Evolutionary conservation across 768 basidiomycete genomes (phyloP).

Genomic region (Hebeloma cylindrosporum): DNA sequence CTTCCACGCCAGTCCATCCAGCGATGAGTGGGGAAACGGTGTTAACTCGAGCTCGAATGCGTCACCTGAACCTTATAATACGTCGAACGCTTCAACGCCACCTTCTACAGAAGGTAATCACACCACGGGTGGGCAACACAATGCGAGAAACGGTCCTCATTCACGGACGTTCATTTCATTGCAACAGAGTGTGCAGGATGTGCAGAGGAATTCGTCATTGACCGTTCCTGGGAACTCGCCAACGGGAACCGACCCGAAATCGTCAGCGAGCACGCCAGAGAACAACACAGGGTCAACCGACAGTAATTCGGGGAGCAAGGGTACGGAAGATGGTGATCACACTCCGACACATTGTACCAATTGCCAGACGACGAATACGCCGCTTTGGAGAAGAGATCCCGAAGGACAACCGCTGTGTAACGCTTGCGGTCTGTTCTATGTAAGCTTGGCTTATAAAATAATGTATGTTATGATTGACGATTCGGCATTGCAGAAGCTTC

Average conservation of each 20-base stretch:
- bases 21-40: conserved; percentile 78
- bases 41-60: conserved; percentile 65
- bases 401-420: conserved; percentile 92
- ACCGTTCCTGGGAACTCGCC: conserved; percentile 31
- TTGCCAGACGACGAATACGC: conserved; percentile 94
- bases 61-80: conserved; percentile 73
- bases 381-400: conserved; percentile 89
- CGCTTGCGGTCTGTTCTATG: conserved; percentile 23
- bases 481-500: conserved; percentile 84
- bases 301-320: conserved; percentile 35
- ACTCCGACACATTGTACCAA: conserved; percentile 88
- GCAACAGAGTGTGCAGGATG: conserved; percentile 59
- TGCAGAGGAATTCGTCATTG: conserved; percentile 51
- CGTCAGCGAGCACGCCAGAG: conserved; percentile 71
- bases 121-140: conserved; percentile 17
- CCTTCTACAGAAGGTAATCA: conserved; percentile 58
- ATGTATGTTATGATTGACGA: conserved; percentile 6
- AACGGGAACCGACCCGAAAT: conserved; percentile 41
- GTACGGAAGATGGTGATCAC: conserved; percentile 65
- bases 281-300: conserved; percentile 28
- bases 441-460: conserved; percentile 3
- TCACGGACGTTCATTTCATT: conserved; percentile 65
- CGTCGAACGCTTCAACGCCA: conserved; percentile 71
- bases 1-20: conserved; percentile 77
- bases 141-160: conserved; percentile 24